Conservation (phyloP, 345 rosid species). For the Eutrema heterophyllum region DNA sequence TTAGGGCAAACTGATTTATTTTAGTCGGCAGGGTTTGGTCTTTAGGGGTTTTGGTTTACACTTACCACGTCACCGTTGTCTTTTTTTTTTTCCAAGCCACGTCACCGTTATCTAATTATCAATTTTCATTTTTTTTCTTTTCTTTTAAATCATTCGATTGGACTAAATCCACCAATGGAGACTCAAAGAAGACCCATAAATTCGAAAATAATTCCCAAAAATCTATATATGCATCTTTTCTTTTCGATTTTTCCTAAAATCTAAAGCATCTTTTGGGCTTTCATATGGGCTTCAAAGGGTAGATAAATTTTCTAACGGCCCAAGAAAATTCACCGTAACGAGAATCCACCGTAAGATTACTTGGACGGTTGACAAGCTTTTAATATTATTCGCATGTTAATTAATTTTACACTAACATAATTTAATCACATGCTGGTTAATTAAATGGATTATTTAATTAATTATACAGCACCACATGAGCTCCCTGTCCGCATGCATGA, state of each 20-base stretch:
- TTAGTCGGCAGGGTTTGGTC: background rate
- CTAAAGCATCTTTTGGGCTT: too few species aligned
- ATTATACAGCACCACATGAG: background rate
- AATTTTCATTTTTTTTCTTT: background rate
- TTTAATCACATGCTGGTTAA: background rate
- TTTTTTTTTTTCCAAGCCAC: background rate
- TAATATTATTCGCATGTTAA: background rate
- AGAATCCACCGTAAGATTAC: background rate
- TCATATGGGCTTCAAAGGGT: too few species aligned
- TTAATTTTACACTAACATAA: background rate
- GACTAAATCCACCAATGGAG: background rate
- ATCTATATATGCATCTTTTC: too few species aligned
- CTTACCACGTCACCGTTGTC: conserved; percentile 10
- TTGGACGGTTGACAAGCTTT: background rate
- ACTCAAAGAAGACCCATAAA: too few species aligned
- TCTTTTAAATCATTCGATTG: background rate
- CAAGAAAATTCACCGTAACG: background rate
- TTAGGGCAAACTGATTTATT: conserved; percentile 39
- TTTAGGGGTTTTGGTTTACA: background rate
- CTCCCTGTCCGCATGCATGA: conserved; percentile 19
- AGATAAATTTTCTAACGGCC: too few species aligned
- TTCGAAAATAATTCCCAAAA: too few species aligned
- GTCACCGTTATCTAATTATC: background rate
- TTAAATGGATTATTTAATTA: background rate
- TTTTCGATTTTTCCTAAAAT: too few species aligned